Percentiles rank a stretch among this genome's conserved stretches.
phyloP scores from a whole-genome alignment of 306 rosid species.

The Vigna trinervia region DNA sequence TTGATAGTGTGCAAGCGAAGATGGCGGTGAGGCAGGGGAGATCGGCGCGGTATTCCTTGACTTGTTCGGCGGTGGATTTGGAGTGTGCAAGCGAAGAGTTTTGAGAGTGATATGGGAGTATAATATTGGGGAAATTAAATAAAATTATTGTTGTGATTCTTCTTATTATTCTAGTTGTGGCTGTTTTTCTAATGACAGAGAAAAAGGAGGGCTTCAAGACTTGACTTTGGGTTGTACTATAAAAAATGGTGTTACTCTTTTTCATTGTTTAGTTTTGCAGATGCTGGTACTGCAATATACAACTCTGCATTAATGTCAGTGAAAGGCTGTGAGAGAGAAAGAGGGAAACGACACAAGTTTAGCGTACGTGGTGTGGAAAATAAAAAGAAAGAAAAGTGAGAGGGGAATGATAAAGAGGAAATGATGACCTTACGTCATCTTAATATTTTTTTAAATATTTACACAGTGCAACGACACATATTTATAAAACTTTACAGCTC shows the following conservation, averaged over 20 bases:
- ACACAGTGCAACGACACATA: too few species aligned
- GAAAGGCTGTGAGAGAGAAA: too few species aligned
- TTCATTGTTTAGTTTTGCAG: constrained; percentile 43
- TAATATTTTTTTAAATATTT: too few species aligned
- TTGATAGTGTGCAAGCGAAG: too few species aligned
- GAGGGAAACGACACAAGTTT: too few species aligned
- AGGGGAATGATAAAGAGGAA: neutral
- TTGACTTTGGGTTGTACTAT: neutral
- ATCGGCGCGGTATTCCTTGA: constrained; percentile 52
- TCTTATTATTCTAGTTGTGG: neutral
- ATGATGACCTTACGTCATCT: too few species aligned
- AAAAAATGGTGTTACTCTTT: constrained; percentile 41
- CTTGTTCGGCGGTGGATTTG: constrained; percentile 82
- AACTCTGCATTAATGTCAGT: constrained; percentile 29
- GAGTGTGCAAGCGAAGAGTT: constrained; percentile 29
- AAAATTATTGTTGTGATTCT: constrained; percentile 5
- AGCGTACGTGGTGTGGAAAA: too few species aligned
- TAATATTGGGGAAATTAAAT: too few species aligned
- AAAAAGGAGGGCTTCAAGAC: neutral
- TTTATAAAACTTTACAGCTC: too few species aligned
- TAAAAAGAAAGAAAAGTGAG: too few species aligned
- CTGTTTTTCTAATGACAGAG: neutral
- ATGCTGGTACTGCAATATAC: constrained; percentile 11
- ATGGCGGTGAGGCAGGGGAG: constrained; percentile 62
- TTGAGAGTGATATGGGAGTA: too few species aligned